Evolutionary conservation across 352 stramenopile species (phyloP), one percentile per base, ranked within the genome.

Genomic region (Globisporangium uncinulatum): DNA sequence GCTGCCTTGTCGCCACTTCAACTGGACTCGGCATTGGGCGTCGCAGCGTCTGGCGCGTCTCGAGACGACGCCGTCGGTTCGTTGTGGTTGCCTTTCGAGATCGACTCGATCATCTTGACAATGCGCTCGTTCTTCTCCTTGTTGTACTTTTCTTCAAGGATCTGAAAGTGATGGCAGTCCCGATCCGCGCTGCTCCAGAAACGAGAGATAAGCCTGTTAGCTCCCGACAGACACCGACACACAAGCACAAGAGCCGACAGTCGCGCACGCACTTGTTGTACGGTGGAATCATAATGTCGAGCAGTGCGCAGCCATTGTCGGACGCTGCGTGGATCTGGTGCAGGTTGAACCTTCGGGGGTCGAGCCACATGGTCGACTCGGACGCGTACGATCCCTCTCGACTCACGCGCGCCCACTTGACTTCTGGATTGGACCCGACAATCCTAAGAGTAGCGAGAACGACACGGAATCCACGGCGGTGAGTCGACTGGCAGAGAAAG

Each of bases 201-300:
- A 15, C 61, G 19, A 60, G 10, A 43, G 50, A 15, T 44, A 10
- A 55, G 36, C 10, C 17, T 51, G 34, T 39, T 13, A 39, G 34
- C 34, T 39, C 34, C 36, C 59, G 29, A 46, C 56, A 57, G 20
- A 1, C 24, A 43, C 45, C 9, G 2, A 21, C 3, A 54, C 8
- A 47, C 11, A 37, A n/a, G 19, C 10, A 54, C 31, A 43, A 15
- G n/a, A 39, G 37, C 34, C 34, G 5, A 39, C 34, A 17, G 6
- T 29, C 21, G 70, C 73, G 57, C 19, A 73, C 73, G 57, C 71
- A 89, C 79, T 91, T 91, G 67, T 93, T 78, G 69, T 93, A 93
- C 11, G 83, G 83, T n/a, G 83, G 83, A 34, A 93, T 79, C 81
- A 90, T 93, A 52, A 93, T 83, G 44, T 93, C 83, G 37, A 93